Percentiles rank a stretch among this genome's conserved stretches.
phyloP scores from a whole-genome alignment of 768 basidiomycete species.

The Collybia sordida region DNA sequence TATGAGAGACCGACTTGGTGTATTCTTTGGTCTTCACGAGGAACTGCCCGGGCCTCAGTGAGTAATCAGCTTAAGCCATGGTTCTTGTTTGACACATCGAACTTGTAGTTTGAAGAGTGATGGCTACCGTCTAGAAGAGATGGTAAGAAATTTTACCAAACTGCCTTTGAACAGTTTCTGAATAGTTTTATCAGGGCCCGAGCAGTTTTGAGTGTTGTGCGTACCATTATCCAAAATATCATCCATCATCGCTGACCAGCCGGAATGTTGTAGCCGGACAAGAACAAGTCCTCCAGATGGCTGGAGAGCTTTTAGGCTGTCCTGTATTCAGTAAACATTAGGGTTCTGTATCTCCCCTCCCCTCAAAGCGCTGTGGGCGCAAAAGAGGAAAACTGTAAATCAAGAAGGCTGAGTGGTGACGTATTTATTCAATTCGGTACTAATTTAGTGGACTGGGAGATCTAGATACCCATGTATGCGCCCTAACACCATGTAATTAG shows the following conservation, averaged over 20 bases:
- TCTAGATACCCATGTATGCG: no score
- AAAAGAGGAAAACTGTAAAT: no score
- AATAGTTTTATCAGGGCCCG: constrained; percentile 30
- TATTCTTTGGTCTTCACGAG: constrained; percentile 31
- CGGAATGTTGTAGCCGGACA: constrained; percentile 30
- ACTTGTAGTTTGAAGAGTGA: constrained; percentile 28
- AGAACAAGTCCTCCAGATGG: constrained; percentile 39
- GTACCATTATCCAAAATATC: constrained; percentile 6
- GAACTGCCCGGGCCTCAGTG: constrained; percentile 39
- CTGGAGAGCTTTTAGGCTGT: constrained; percentile 41
- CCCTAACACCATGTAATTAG: no score
- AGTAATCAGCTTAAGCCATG: constrained; percentile 6
- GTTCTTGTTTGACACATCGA: background rate
- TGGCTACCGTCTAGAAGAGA: constrained; percentile 43
- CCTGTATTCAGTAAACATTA: constrained; percentile 22
- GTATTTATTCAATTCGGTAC: no score
- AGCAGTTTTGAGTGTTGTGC: constrained; percentile 33
- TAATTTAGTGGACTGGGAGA: no score
- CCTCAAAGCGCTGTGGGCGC: no score
- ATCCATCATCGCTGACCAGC: background rate
- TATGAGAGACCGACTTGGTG: constrained; percentile 27
- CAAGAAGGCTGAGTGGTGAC: no score
- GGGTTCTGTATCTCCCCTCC: no score
- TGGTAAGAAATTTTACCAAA: constrained; percentile 25
- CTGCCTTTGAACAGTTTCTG: background rate